Percentiles rank a stretch among this genome's conserved stretches.
Conservation (phyloP, 1,284 basidiomycete genomes). For the Moesziomyces sp. region DNA sequence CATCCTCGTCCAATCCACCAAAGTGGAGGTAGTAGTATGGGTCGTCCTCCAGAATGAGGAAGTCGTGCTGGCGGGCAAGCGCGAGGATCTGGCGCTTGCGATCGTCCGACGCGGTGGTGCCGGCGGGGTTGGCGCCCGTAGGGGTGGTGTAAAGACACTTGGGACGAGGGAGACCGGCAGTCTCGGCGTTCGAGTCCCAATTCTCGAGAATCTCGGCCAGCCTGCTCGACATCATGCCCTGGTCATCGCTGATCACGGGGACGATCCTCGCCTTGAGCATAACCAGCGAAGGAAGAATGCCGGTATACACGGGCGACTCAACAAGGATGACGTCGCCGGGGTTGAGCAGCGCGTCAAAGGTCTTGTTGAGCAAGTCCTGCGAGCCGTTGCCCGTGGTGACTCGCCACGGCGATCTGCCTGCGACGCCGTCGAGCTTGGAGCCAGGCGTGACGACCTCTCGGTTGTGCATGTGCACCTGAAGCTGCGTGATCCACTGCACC, state of each 20-base stretch:
- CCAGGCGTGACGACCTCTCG: constrained; percentile 71
- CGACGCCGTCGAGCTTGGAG: constrained; percentile 46
- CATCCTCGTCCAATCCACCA: constrained; percentile 57
- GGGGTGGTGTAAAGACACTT: constrained; percentile 83
- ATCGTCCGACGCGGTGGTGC: constrained; percentile 69
- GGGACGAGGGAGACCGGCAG: constrained; percentile 75
- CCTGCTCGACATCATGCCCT: constrained; percentile 77
- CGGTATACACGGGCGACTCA: constrained; percentile 82
- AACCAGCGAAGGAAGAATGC: constrained; percentile 57
- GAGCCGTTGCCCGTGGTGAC: constrained; percentile 83
- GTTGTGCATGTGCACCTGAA: constrained; percentile 74
- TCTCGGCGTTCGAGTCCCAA: constrained; percentile 75
- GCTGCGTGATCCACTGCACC: constrained; percentile 73
- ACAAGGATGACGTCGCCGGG: constrained; percentile 84
- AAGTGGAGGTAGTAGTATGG: constrained; percentile 64
- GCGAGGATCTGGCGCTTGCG: constrained; percentile 82
- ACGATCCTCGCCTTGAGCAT: constrained; percentile 46
- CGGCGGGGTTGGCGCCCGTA: constrained; percentile 67
- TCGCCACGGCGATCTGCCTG: constrained; percentile 72
- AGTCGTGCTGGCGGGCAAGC: constrained; percentile 69
- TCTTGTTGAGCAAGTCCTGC: constrained; percentile 82
- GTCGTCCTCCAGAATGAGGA: constrained; percentile 60
- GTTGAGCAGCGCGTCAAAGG: constrained; percentile 75
- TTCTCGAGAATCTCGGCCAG: constrained; percentile 77
- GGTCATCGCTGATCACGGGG: constrained; percentile 79